Percentiles rank a stretch among this genome's conserved stretches.
Evolutionary conservation across 257 asterid species (phyloP).

Genomic region (Solanum piurae): DNA sequence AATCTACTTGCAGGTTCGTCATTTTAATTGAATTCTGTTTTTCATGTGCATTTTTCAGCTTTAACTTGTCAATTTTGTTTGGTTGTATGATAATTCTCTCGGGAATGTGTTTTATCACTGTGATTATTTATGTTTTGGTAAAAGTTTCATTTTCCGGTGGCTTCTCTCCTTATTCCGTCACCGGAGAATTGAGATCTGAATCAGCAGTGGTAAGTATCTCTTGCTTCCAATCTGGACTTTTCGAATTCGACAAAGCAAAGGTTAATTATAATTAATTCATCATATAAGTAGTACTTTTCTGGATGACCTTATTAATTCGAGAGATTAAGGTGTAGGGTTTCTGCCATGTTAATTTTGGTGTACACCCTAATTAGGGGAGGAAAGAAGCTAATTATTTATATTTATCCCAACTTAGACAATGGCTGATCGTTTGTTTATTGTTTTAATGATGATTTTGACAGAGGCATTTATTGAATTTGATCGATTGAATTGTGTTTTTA

Average conservation of each 20-base stretch:
- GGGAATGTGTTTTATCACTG: neutral
- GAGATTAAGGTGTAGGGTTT: neutral
- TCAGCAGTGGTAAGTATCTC: neutral
- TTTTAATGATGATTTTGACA: neutral
- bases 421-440: neutral
- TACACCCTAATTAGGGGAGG: neutral
- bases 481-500: neutral
- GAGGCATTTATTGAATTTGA: neutral
- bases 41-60: neutral
- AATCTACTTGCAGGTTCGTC: neutral
- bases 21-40: neutral
- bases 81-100: neutral
- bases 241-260: neutral
- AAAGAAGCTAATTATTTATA: neutral
- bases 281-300: neutral
- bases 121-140: neutral
- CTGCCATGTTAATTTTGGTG: neutral
- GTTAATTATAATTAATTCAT: neutral
- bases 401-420: neutral
- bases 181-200: neutral
- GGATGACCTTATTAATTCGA: neutral
- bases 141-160: neutral
- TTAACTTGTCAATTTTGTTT: neutral
- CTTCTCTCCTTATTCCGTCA: neutral
- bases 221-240: neutral